Evolutionary conservation across 2,329 filamentous ascomycete species (phyloP).

Genomic region (Aureobasidium uvarum): DNA sequence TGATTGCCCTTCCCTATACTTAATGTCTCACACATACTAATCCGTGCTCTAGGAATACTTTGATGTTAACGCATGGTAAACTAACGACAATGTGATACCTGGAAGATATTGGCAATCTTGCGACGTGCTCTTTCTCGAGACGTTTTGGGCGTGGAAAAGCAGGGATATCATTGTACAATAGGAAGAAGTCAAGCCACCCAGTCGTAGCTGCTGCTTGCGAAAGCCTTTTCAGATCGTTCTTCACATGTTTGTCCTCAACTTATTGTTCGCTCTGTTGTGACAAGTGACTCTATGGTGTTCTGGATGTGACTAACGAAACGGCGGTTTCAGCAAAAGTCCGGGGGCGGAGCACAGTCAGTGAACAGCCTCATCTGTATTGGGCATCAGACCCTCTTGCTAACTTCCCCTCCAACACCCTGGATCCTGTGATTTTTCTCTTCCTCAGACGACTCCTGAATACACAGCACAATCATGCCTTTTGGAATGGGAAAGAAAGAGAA

Average conservation of each 20-base stretch:
- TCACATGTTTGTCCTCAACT: not conserved
- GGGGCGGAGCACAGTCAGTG: constrained; percentile 19
- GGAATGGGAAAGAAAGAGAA: constrained; percentile 54
- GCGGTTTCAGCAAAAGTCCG: constrained; percentile 21
- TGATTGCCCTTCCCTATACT: constrained; percentile 8
- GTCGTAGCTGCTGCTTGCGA: constrained; percentile 16
- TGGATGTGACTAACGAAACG: not conserved
- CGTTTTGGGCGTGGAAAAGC: constrained; percentile 21
- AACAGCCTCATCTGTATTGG: constrained; percentile 22
- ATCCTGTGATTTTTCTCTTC: not conserved
- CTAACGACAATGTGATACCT: constrained; percentile 21
- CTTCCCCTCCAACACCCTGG: not conserved
- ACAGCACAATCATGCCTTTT: constrained; percentile 38
- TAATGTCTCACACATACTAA: constrained; percentile 2
- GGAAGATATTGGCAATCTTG: constrained; percentile 23
- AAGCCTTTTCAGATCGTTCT: not conserved
- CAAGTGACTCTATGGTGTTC: not conserved
- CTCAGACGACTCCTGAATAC: not conserved
- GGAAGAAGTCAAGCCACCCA: not conserved
- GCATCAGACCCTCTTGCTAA: constrained; percentile 18
- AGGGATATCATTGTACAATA: constrained; percentile 20
- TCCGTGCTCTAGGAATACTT: constrained; percentile 73
- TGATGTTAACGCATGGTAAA: constrained; percentile 82
- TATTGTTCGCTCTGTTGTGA: not conserved
- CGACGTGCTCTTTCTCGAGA: constrained; percentile 16